Percentiles rank a stretch among this genome's conserved stretches.
Conservation (phyloP, 2,329 filamentous ascomycete genomes). For the Calonectria leucothoes region DNA sequence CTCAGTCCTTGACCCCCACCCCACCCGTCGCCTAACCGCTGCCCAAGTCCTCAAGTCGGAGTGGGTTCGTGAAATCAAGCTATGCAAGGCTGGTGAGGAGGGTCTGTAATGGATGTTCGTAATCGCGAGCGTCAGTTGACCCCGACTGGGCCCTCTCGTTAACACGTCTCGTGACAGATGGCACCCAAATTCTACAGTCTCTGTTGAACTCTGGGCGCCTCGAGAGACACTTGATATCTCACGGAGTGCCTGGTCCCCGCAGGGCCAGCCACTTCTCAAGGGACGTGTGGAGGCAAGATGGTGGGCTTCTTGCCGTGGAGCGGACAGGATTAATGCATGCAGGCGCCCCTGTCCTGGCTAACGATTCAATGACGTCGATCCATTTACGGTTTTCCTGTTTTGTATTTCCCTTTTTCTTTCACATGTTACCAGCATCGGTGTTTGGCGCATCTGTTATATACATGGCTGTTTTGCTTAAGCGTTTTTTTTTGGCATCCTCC, state of each 20-base stretch:
- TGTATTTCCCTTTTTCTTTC: conserved; percentile 40
- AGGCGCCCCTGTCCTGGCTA: conserved; percentile 27
- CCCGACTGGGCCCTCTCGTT: not conserved
- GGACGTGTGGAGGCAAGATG: conserved; percentile 22
- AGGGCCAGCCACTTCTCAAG: not conserved
- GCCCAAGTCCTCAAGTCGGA: conserved; percentile 98
- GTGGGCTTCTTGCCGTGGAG: conserved; percentile 25
- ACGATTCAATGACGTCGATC: conserved; percentile 40
- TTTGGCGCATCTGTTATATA: conserved; percentile 35
- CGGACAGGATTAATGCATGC: conserved; percentile 27
- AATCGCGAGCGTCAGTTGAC: not conserved
- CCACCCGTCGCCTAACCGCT: conserved; percentile 90
- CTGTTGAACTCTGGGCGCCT: not conserved
- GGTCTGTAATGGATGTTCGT: conserved; percentile 71
- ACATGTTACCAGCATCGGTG: conserved; percentile 39
- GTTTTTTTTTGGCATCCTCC: conserved; percentile 24
- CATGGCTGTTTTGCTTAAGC: conserved; percentile 22
- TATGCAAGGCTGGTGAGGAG: conserved; percentile 97
- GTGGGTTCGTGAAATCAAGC: conserved; percentile 97
- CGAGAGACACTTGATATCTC: not conserved
- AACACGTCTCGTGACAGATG: not conserved
- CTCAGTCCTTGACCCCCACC: conserved; percentile 96
- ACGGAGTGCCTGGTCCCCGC: conserved; percentile 10
- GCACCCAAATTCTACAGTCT: not conserved
- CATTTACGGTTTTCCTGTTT: conserved; percentile 29